Evolutionary conservation across 768 basidiomycete species (phyloP).

Genomic region (Tulasnella sp.): DNA sequence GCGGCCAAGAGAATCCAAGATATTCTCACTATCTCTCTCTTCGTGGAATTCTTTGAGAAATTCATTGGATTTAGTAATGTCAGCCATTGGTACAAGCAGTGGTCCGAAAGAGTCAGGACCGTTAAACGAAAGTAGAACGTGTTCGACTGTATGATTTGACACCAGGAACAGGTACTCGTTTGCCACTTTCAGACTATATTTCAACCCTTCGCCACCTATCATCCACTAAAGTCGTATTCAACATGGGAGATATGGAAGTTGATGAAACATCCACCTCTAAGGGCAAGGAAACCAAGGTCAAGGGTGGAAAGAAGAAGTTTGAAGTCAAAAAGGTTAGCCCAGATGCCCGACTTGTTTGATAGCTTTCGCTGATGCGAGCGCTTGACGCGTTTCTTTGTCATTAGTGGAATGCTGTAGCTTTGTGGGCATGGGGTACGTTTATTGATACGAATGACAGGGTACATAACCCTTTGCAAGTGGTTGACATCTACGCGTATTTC

Average conservation of each 20-base stretch:
- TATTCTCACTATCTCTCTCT: too few relatives aligned
- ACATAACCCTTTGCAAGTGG: neutral
- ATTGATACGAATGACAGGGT: neutral
- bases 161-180: too few relatives aligned
- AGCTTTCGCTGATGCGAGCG: neutral
- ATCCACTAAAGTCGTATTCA: constrained; percentile 7
- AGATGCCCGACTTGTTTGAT: neutral
- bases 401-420: constrained; percentile 98
- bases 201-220: too few relatives aligned
- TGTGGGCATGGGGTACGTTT: constrained; percentile 92
- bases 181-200: too few relatives aligned
- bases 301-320: constrained; percentile 63
- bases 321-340: constrained; percentile 91
- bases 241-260: constrained; percentile 60
- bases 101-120: too few relatives aligned
- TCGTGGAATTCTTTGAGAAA: too few relatives aligned
- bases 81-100: too few relatives aligned
- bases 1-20: too few relatives aligned
- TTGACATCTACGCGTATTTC: constrained; percentile 2
- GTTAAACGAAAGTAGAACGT: too few relatives aligned
- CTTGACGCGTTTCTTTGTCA: neutral
- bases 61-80: too few relatives aligned
- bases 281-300: constrained; percentile 33
- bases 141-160: too few relatives aligned
- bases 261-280: constrained; percentile 39